Evolutionary conservation across 352 stramenopile species (phyloP).

Genomic region (Phytophthora idaei): DNA sequence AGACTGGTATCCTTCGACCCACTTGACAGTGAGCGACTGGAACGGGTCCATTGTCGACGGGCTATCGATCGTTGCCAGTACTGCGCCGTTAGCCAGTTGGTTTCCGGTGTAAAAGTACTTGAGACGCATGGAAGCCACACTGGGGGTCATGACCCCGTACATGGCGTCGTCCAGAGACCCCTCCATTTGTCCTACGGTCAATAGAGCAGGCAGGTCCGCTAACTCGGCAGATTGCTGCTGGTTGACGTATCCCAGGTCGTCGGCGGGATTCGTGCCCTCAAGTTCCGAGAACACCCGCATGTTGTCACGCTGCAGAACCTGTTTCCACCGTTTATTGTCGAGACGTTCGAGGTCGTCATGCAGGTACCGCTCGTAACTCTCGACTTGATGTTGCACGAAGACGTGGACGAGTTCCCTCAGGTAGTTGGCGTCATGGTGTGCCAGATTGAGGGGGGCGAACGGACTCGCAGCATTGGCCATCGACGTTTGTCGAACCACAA

Average conservation of each 20-base stretch:
- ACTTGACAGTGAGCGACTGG: conserved; percentile 58
- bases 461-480: conserved; percentile 31
- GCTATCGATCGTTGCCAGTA: conserved; percentile 43
- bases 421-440: conserved; percentile 26
- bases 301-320: conserved; percentile 32
- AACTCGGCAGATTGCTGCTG: conserved; percentile 18
- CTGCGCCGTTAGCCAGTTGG: conserved; percentile 40
- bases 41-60: conserved; percentile 49
- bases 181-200: conserved; percentile 34
- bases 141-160: conserved; percentile 44
- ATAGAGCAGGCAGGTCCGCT: conserved; percentile 27
- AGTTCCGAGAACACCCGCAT: conserved; percentile 39
- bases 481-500: conserved; percentile 6
- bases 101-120: conserved; percentile 45
- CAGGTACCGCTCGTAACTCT: conserved; percentile 37
- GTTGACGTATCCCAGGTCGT: conserved; percentile 16
- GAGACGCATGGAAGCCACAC: conserved; percentile 43
- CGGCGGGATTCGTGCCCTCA: background rate
- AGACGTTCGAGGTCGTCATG: conserved; percentile 32
- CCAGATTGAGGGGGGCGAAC: conserved; percentile 35
- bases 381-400: conserved; percentile 36
- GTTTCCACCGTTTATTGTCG: conserved; percentile 39
- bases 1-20: conserved; percentile 38
- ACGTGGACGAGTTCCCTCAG: conserved; percentile 37
- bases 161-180: conserved; percentile 51